Percentiles rank a stretch among this genome's conserved stretches.
Conservation (phyloP, 176 grass and related monocot species). For the Rhynchospora tenuis region DNA sequence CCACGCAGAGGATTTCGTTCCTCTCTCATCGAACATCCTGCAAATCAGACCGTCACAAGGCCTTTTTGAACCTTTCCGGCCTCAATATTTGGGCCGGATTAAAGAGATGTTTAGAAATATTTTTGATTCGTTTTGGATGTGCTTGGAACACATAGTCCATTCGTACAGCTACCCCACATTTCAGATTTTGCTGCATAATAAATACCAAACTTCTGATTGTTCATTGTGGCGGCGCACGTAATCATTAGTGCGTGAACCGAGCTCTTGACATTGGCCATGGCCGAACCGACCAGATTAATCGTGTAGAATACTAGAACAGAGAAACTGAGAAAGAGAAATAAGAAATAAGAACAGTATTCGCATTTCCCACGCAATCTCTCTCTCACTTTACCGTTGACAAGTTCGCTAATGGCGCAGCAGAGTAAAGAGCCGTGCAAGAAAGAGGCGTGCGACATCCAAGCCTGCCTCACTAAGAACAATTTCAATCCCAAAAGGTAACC, state of each 20-base stretch:
- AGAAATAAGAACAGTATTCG: background rate
- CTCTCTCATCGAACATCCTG: too few species aligned
- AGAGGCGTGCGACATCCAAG: slow-evolving; percentile 87
- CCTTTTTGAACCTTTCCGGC: background rate
- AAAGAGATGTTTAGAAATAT: too few species aligned
- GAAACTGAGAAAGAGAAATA: too few species aligned
- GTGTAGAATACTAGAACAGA: background rate
- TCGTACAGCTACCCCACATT: background rate
- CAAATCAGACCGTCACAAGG: background rate
- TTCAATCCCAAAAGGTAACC: slow-evolving; percentile 51
- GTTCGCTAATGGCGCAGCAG: slow-evolving; percentile 42
- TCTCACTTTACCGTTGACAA: background rate
- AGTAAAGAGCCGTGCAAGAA: slow-evolving; percentile 94
- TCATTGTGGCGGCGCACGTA: background rate
- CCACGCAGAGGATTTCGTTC: too few species aligned
- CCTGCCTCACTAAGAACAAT: slow-evolving; percentile 87
- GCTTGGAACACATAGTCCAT: background rate
- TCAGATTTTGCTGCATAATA: background rate
- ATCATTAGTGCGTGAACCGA: background rate
- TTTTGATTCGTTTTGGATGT: background rate
- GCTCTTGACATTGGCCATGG: background rate
- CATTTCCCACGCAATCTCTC: background rate
- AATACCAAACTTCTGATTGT: background rate
- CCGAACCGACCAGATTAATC: background rate
- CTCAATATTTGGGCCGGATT: background rate